Evolutionary conservation across 73 alveolate species (phyloP).

Genomic region (Blepharisma japonicum): DNA sequence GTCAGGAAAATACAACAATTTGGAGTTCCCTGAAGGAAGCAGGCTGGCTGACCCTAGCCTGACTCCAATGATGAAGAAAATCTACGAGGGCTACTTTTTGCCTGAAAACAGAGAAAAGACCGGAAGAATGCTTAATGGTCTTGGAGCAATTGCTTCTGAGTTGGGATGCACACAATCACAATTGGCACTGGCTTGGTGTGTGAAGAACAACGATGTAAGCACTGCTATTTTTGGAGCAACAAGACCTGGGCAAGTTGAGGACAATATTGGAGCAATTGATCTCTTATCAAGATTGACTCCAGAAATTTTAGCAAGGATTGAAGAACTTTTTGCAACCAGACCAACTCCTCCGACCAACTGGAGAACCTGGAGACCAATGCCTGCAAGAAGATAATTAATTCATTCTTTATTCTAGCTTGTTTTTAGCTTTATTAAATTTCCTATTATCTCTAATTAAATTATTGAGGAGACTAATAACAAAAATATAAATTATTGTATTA

Average conservation of each 20-base stretch:
- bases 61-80: background rate
- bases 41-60: conserved; percentile 28
- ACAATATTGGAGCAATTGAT: conserved; percentile 37
- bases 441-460: no score
- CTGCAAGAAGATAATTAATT: conserved; percentile 11
- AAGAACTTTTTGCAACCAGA: conserved; percentile 26
- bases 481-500: no score
- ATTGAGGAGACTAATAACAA: no score
- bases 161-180: conserved; percentile 37
- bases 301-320: conserved; percentile 29
- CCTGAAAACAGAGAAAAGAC: conserved; percentile 30
- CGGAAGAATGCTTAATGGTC: conserved; percentile 30
- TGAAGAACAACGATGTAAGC: conserved; percentile 38
- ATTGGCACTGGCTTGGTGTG: conserved; percentile 46
- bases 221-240: conserved; percentile 34
- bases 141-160: conserved; percentile 37
- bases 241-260: conserved; percentile 27
- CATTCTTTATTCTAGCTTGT: no score
- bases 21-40: conserved; percentile 72
- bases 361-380: conserved; percentile 20
- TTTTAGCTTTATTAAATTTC: no score
- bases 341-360: conserved; percentile 31
- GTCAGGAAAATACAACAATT: conserved; percentile 94
- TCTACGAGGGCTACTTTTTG: background rate
- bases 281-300: conserved; percentile 21